Conservation (phyloP, 164 flowering plant species). For the Brasenia schreberi region DNA sequence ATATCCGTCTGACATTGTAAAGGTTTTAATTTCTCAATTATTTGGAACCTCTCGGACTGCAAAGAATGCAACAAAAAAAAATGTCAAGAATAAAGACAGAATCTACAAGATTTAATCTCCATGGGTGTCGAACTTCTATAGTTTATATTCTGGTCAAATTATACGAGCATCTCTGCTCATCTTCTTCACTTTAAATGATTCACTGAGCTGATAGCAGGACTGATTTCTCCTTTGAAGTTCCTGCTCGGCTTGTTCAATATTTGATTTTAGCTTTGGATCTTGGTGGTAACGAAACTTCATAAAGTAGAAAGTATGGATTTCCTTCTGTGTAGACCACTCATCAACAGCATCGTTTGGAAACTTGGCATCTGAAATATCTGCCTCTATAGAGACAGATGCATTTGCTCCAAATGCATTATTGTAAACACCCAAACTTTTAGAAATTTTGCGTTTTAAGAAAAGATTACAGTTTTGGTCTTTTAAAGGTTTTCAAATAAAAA, state of each 20-base stretch:
- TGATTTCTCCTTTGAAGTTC: constrained; percentile 50
- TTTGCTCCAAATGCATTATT: constrained; percentile 47
- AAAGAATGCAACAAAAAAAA: not conserved
- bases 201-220: constrained; percentile 39
- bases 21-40: constrained; percentile 35
- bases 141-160: too few relatives aligned
- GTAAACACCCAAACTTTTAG: too few relatives aligned
- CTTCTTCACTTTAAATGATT: constrained; percentile 52
- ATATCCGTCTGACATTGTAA: constrained; percentile 38
- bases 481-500: too few relatives aligned
- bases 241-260: constrained; percentile 52
- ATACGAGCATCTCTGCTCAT: too few relatives aligned
- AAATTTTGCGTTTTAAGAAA: too few relatives aligned
- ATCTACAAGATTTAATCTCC: too few relatives aligned
- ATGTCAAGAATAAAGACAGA: too few relatives aligned
- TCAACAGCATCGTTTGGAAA: constrained; percentile 68
- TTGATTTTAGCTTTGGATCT: constrained; percentile 61
- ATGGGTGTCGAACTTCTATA: too few relatives aligned
- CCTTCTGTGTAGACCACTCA: constrained; percentile 73
- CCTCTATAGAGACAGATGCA: constrained; percentile 31
- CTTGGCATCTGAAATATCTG: constrained; percentile 18
- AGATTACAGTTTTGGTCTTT: too few relatives aligned
- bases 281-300: constrained; percentile 46
- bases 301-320: constrained; percentile 51
- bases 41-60: constrained; percentile 48